Percentiles rank a stretch among this genome's conserved stretches.
Conservation (phyloP, 2,329 filamentous ascomycete genomes). For the Grosmannia huntii region DNA sequence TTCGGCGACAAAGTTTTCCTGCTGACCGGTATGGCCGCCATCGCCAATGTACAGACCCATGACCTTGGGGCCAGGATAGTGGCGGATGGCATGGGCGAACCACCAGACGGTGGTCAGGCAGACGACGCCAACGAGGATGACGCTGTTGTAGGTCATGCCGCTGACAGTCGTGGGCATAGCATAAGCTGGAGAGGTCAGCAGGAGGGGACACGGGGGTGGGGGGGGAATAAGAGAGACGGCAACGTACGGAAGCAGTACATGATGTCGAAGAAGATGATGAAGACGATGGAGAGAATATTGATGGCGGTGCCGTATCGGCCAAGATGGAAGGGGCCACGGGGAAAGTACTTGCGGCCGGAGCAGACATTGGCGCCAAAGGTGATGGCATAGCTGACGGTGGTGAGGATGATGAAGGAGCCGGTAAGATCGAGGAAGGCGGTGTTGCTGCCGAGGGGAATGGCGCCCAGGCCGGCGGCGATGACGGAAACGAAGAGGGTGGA, state of each 20-base stretch:
- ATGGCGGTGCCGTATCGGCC: slow-evolving; percentile 34
- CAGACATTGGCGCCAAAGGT: slow-evolving; percentile 36
- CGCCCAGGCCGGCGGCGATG: slow-evolving; percentile 39
- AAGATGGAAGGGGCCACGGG: slow-evolving; percentile 39
- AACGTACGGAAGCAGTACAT: slow-evolving; percentile 47
- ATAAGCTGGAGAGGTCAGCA: slow-evolving; percentile 20
- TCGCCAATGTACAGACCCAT: slow-evolving; percentile 30
- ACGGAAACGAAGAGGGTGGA: slow-evolving; percentile 42
- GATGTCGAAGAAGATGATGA: slow-evolving; percentile 43
- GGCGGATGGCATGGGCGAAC: slow-evolving; percentile 29
- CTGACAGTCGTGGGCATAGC: slow-evolving; percentile 26
- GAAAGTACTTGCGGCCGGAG: slow-evolving; percentile 36
- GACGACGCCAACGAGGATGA: slow-evolving; percentile 37
- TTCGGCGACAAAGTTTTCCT: neutral
- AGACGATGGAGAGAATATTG: slow-evolving; percentile 35
- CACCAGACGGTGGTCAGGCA: slow-evolving; percentile 35
- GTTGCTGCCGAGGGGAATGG: slow-evolving; percentile 40
- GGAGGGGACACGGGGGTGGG: neutral
- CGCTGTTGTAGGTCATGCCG: slow-evolving; percentile 40
- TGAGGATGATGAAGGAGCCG: slow-evolving; percentile 45
- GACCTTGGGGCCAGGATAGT: slow-evolving; percentile 39
- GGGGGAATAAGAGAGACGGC: neutral
- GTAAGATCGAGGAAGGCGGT: slow-evolving; percentile 45
- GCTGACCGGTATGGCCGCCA: neutral
- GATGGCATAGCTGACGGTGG: slow-evolving; percentile 39